A percentile compares a stretch with the other conserved stretches of the same genome.
phyloP scores from a whole-genome alignment of 2,329 filamentous ascomycete species.

The Lecanosticta acicola region DNA sequence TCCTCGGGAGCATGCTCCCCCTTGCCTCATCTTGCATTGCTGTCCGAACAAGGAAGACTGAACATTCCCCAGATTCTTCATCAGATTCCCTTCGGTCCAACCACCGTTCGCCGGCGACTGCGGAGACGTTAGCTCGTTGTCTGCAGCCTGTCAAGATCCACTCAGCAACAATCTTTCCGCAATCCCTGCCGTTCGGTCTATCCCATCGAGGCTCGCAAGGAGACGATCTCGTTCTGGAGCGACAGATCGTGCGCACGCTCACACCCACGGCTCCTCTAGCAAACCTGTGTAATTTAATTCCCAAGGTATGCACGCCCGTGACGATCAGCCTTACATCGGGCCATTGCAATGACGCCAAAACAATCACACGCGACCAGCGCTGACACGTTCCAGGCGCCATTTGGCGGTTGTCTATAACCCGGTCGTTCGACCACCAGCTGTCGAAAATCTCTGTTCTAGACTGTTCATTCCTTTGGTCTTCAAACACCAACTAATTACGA shows the following conservation, averaged over 20 bases:
- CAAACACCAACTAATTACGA: constrained; percentile 52
- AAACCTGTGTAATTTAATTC: constrained; percentile 45
- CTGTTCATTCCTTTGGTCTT: constrained; percentile 40
- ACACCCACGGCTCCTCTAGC: constrained; percentile 27
- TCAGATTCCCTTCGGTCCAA: constrained; percentile 28
- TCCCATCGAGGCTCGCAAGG: constrained; percentile 41
- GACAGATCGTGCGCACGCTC: constrained; percentile 19
- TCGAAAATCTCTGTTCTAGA: constrained; percentile 31
- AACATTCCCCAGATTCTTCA: constrained; percentile 41
- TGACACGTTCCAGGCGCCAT: constrained; percentile 34
- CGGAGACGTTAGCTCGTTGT: constrained; percentile 53
- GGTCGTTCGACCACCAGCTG: constrained; percentile 22
- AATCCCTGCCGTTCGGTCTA: constrained; percentile 34
- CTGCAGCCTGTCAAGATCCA: constrained; percentile 37
- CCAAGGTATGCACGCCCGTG: constrained; percentile 39
- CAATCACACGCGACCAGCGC: constrained; percentile 20
- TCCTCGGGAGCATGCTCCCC: constrained; percentile 22
- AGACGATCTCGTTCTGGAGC: constrained; percentile 24
- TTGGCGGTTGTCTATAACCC: constrained; percentile 34
- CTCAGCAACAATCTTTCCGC: constrained; percentile 28
- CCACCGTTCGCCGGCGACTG: constrained; percentile 30
- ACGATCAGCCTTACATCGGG: constrained; percentile 21
- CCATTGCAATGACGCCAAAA: constrained; percentile 18
- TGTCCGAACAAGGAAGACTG: constrained; percentile 31
- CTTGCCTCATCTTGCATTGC: constrained; percentile 30